phyloP scores from a whole-genome alignment of 768 basidiomycete species.

The Sarcodon aspratus region DNA sequence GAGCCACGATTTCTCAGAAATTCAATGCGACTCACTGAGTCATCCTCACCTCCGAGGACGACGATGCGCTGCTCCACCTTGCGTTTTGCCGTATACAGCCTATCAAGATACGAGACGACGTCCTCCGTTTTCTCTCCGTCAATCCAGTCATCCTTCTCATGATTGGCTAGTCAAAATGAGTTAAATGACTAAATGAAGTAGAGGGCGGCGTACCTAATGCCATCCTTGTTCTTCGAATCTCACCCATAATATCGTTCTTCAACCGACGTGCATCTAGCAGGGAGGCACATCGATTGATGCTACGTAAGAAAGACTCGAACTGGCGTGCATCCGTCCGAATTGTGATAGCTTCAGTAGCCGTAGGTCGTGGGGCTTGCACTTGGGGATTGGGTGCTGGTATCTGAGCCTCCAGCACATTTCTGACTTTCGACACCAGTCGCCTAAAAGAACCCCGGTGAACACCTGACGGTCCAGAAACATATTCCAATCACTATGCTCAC shows the following conservation, averaged over 20 bases:
- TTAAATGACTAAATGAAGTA: background rate
- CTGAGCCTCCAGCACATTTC: constrained; percentile 74
- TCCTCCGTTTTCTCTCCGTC: constrained; percentile 78
- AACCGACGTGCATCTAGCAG: constrained; percentile 82
- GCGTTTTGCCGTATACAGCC: constrained; percentile 82
- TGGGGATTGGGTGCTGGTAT: constrained; percentile 42
- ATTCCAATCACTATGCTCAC: constrained; percentile 45
- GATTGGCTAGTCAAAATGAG: constrained; percentile 44
- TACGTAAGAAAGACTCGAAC: constrained; percentile 85
- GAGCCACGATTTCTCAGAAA: background rate
- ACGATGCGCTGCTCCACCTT: constrained; percentile 81
- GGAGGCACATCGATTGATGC: constrained; percentile 72
- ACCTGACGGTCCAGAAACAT: constrained; percentile 27
- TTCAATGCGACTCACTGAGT: constrained; percentile 32
- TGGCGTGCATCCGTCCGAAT: constrained; percentile 71
- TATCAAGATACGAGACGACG: constrained; percentile 76
- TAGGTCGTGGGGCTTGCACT: constrained; percentile 25
- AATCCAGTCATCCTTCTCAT: constrained; percentile 84
- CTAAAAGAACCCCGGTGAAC: constrained; percentile 22
- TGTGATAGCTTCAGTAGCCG: constrained; percentile 63
- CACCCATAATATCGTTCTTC: constrained; percentile 88
- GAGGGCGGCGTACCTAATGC: constrained; percentile 39
- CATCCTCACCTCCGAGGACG: constrained; percentile 61
- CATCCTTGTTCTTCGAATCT: constrained; percentile 72
- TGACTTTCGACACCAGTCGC: constrained; percentile 79